Evolutionary conservation across 2,329 filamentous ascomycete genomes (phyloP).

Genomic region (Beauveria sp.): DNA sequence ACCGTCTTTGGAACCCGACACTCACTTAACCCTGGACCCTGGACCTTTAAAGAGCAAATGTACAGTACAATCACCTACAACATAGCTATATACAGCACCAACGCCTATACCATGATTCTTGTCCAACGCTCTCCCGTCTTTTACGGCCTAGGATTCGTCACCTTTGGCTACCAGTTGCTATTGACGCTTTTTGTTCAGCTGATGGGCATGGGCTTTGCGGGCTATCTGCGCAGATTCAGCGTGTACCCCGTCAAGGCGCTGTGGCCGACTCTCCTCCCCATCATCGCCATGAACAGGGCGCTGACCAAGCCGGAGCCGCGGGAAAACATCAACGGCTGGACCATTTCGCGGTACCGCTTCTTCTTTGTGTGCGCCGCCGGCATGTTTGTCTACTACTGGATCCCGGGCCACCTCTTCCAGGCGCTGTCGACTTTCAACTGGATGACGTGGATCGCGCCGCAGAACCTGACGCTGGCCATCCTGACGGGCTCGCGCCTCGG

Average conservation of each 20-base stretch:
- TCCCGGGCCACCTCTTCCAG: conserved; percentile 42
- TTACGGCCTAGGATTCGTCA: conserved; percentile 32
- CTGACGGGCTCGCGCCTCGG: conserved; percentile 37
- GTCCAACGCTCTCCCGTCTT: conserved; percentile 38
- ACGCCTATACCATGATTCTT: conserved; percentile 41
- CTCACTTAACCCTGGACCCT: conserved; percentile 45
- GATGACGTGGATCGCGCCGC: conserved; percentile 47
- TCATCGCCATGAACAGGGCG: conserved; percentile 39
- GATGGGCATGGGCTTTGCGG: conserved; percentile 48
- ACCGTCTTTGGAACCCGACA: conserved; percentile 33
- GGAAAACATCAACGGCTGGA: conserved; percentile 25
- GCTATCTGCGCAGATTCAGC: conserved; percentile 40
- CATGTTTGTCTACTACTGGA: conserved; percentile 48
- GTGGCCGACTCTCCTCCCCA: conserved; percentile 44
- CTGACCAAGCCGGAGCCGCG: conserved; percentile 33
- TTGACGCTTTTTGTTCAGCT: conserved; percentile 42
- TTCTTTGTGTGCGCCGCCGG: conserved; percentile 33
- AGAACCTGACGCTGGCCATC: conserved; percentile 31
- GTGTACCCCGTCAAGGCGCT: conserved; percentile 44
- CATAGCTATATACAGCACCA: conserved; percentile 36
- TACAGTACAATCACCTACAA: conserved; percentile 53
- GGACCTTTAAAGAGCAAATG: conserved; percentile 53
- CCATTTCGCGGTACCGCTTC: conserved; percentile 36
- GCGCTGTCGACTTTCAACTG: conserved; percentile 44
- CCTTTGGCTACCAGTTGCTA: conserved; percentile 39